phyloP scores from a whole-genome alignment of 495 filamentous ascomycete species.

The Podospora anserina region DNA sequence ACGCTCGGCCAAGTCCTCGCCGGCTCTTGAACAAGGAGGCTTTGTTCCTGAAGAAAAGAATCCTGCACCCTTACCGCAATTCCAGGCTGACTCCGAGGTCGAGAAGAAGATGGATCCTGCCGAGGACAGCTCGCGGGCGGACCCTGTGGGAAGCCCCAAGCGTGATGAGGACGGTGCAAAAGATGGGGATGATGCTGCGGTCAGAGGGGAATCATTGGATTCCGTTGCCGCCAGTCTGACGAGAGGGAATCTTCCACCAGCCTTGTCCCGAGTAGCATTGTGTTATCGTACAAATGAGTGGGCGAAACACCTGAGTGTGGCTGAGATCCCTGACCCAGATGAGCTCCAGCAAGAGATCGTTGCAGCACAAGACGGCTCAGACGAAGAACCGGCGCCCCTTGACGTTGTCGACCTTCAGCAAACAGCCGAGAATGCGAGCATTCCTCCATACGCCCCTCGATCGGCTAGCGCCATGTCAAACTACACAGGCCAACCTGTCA shows the following conservation, averaged over 20 bases:
- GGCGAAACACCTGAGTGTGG: slow-evolving; percentile 82
- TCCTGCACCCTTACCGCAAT: neutral
- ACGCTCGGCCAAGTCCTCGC: neutral
- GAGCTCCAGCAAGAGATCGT: slow-evolving; percentile 42
- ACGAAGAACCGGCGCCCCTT: slow-evolving; percentile 59
- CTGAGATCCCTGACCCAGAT: slow-evolving; percentile 73
- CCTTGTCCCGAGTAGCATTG: slow-evolving; percentile 67
- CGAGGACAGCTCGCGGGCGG: neutral
- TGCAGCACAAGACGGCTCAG: slow-evolving; percentile 15
- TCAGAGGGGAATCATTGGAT: slow-evolving; percentile 31
- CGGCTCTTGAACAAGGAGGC: neutral
- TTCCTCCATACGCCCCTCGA: slow-evolving; percentile 36
- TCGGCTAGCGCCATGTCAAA: slow-evolving; percentile 36
- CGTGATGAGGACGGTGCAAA: neutral
- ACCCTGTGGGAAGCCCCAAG: neutral
- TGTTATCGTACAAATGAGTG: slow-evolving; percentile 94
- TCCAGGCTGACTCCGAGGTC: neutral
- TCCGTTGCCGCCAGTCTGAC: slow-evolving; percentile 45
- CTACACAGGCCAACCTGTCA: slow-evolving; percentile 13
- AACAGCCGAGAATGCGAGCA: slow-evolving; percentile 55
- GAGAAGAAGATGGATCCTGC: neutral
- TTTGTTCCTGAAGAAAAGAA: neutral
- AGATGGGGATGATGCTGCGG: slow-evolving; percentile 25
- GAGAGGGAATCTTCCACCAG: slow-evolving; percentile 50
- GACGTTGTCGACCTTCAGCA: slow-evolving; percentile 65